phyloP scores from a whole-genome alignment of 1,139 yeast species.

The Candida labiduridarum region DNA sequence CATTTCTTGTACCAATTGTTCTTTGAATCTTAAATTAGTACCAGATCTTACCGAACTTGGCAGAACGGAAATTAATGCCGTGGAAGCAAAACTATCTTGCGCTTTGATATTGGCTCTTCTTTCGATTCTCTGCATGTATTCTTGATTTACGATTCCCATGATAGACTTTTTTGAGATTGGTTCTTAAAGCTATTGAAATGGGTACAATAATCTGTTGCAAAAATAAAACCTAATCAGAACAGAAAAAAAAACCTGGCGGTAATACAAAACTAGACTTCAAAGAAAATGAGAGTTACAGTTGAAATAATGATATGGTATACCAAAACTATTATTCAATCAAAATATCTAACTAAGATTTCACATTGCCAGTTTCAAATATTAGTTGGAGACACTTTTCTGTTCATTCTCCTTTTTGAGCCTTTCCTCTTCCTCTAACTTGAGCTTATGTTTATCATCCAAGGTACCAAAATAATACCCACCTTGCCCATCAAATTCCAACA shows the following conservation, averaged over 20 bases:
- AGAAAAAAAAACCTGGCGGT: neutral
- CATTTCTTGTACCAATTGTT: neutral
- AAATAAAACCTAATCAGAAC: neutral
- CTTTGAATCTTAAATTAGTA: neutral
- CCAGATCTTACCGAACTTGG: neutral
- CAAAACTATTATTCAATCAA: neutral
- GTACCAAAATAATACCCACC: conserved; percentile 74
- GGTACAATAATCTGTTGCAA: neutral
- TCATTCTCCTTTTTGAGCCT: conserved; percentile 28
- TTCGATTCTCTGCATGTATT: conserved; percentile 4
- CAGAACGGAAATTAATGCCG: neutral
- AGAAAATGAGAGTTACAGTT: neutral
- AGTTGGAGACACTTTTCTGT: conserved; percentile 31
- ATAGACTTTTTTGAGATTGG: neutral
- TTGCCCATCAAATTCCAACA: conserved; percentile 83
- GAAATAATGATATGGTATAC: conserved; percentile 1
- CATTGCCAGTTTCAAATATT: neutral
- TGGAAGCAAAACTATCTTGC: neutral
- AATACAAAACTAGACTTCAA: too few relatives aligned
- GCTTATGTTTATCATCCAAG: conserved; percentile 68
- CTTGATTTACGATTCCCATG: neutral
- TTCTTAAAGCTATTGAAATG: neutral
- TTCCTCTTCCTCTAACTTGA: conserved; percentile 70
- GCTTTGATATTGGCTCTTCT: conserved; percentile 5
- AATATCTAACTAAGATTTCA: neutral